These are phyloP conservation scores for Arctium minus DNA, from an alignment of 129 eudicot genomes.

Conservation along the genomic window DNA sequence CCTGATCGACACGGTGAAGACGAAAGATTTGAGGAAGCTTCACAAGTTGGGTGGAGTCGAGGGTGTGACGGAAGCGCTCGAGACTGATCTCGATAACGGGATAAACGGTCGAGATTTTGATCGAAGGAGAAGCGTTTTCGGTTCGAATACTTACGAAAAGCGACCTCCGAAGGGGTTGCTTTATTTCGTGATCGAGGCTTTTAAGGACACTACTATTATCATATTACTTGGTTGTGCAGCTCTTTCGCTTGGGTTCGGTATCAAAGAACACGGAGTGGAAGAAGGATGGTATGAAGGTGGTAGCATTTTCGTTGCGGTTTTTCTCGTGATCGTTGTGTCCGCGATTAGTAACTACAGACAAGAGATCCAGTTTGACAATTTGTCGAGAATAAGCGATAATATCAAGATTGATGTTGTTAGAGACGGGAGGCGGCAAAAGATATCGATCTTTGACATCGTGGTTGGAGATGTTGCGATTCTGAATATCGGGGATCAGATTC, in stretches of 20 bases:
- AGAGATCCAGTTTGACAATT: slow-evolving; percentile 64
- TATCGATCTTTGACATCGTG: slow-evolving; percentile 61
- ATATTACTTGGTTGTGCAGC: slow-evolving; percentile 64
- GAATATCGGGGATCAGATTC: slow-evolving; percentile 72
- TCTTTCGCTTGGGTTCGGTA: slow-evolving; percentile 70
- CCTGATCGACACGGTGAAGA: slow-evolving; percentile 39
- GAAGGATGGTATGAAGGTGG: slow-evolving; percentile 94
- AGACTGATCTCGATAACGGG: slow-evolving; percentile 45
- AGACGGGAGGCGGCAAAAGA: slow-evolving; percentile 57
- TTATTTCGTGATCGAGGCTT: slow-evolving; percentile 51
- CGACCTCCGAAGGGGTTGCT: slow-evolving; percentile 60
- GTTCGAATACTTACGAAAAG: slow-evolving; percentile 62
- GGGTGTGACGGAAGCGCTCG: slow-evolving; percentile 43
- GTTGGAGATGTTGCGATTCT: slow-evolving; percentile 72
- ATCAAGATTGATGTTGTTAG: slow-evolving; percentile 58
- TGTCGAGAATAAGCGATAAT: slow-evolving; percentile 65
- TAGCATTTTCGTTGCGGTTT: slow-evolving; percentile 76
- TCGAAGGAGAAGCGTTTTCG: slow-evolving; percentile 32
- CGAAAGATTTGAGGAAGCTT: slow-evolving; percentile 43
- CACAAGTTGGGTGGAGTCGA: slow-evolving; percentile 30
- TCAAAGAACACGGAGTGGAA: slow-evolving; percentile 48
- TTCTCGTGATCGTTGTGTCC: slow-evolving; percentile 59
- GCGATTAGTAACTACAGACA: slow-evolving; percentile 76
- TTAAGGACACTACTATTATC: slow-evolving; percentile 63
- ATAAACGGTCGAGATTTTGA: slow-evolving; percentile 34